phyloP scores from a whole-genome alignment of 108 stramenopile species.

The Cafeteria roenbergensis region DNA sequence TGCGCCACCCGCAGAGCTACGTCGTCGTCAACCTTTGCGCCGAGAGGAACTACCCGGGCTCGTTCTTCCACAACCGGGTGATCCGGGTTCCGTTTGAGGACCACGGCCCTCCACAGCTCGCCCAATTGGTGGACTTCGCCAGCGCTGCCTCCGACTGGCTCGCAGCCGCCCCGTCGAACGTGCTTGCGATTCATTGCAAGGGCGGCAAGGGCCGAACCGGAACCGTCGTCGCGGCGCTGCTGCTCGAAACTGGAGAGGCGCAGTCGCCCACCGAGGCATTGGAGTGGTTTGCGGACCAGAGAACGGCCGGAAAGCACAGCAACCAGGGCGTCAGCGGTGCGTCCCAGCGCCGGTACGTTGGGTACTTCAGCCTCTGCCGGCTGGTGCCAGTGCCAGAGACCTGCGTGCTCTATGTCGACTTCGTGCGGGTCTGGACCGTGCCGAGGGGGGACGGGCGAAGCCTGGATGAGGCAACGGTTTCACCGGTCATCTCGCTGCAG shows the following conservation, averaged over 20 bases:
- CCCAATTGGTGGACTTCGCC: conserved; percentile 27
- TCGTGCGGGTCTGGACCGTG: too few relatives aligned
- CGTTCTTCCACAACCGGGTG: conserved; percentile 9
- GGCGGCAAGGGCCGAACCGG: conserved; percentile 47
- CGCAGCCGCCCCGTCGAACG: conserved; percentile 20
- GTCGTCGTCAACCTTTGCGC: conserved; percentile 37
- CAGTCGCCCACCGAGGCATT: not conserved
- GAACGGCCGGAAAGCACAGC: too few relatives aligned
- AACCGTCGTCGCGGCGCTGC: conserved; percentile 26
- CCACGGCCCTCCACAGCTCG: conserved; percentile 34
- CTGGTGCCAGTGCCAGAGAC: too few relatives aligned
- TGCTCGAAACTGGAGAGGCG: not conserved
- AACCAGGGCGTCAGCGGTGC: not conserved
- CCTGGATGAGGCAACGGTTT: too few relatives aligned
- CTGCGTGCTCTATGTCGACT: too few relatives aligned
- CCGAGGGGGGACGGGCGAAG: too few relatives aligned
- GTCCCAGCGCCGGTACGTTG: not conserved
- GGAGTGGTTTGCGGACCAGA: not conserved
- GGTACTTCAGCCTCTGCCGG: too few relatives aligned
- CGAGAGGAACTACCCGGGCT: conserved; percentile 22
- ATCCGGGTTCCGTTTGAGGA: conserved; percentile 36
- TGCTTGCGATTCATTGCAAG: conserved; percentile 44
- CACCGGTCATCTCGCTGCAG: too few relatives aligned
- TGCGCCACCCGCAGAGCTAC: conserved; percentile 17
- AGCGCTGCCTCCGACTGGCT: conserved; percentile 27